Evolutionary conservation across 352 stramenopile genomes (phyloP), one percentile per base, ranked within the genome.

Genomic region (Phytopythium montanum): DNA sequence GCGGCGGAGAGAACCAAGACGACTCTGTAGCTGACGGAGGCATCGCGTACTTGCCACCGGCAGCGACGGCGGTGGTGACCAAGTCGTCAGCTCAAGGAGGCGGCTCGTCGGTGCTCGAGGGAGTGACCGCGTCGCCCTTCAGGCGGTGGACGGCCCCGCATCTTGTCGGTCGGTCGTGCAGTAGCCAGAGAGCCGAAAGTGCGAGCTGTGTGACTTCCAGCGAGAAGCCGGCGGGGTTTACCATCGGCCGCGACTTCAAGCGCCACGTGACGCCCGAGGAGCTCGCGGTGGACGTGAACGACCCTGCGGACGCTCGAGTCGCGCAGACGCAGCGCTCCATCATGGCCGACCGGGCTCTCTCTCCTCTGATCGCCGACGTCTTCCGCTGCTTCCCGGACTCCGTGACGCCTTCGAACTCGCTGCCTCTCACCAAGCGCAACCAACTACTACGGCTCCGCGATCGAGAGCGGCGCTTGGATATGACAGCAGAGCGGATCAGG

Each of bases 341-440:
- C 34, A 60, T 45, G 1, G 29, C 50, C 23, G 28, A 60, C 39
- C 54, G 45, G 19, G 54, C 28, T n/a, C 39, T 60, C 28, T 60
- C 54, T 8, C 26, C 54, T 5, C n/a, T 49, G 10, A 19, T 50
- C 10, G 31, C 72, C 41, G 76, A 73, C 36, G 57, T 85, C n/a
- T 89, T 89, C 48, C 77, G 79, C 1, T 69, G 67, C 18, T 57
- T 62, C 14, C 50, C 50, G 0, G 31, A 56, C 21, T 5, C 6
- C 19, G 4, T n/a, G 12, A 16, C n/a, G 18, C 31, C 10, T 5
- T 4, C 8, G 12, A 12, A 44, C 12, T 10, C 26, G n/a, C 29
- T 56, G 6, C 34, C 31, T 5, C 76, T 94, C 21, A 90, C 78
- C 19, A 85, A 87, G 49, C 82, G 85, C 19, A 91, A 90, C 62